phyloP scores from a whole-genome alignment of 148 eudicot species.

The Rhododendron griersonianum region DNA sequence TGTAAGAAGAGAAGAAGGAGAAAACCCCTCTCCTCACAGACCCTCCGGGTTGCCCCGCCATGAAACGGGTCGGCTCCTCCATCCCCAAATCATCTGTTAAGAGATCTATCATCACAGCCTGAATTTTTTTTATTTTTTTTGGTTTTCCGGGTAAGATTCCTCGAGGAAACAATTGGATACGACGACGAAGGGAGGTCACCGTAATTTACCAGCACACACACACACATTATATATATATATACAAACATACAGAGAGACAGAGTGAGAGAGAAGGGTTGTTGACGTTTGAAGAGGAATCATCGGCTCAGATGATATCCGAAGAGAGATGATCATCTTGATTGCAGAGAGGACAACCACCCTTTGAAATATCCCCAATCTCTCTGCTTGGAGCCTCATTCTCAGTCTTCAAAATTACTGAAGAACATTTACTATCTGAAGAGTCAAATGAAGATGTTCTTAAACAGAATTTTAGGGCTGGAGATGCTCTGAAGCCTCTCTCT shows the following conservation, averaged over 20 bases:
- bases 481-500: not conserved
- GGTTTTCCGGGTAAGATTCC: not conserved
- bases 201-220: not conserved
- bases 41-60: slow-evolving; percentile 5
- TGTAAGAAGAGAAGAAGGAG: not conserved
- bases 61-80: not conserved
- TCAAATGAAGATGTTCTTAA: not conserved
- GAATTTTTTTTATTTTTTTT: not conserved
- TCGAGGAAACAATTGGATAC: not conserved
- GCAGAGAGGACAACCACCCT: slow-evolving; percentile 4
- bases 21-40: not conserved
- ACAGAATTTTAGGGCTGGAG: not conserved
- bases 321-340: not conserved
- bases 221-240: not conserved
- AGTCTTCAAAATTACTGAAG: not conserved
- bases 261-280: not conserved
- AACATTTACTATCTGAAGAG: too few relatives aligned
- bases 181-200: not conserved
- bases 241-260: not conserved
- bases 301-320: not conserved
- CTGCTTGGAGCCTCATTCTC: slow-evolving; percentile 5
- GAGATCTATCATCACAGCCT: not conserved
- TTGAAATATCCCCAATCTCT: not conserved
- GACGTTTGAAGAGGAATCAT: not conserved
- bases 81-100: not conserved